phyloP scores from a whole-genome alignment of 2,329 filamentous ascomycete genomes.

The Scytalidium lignicola region DNA sequence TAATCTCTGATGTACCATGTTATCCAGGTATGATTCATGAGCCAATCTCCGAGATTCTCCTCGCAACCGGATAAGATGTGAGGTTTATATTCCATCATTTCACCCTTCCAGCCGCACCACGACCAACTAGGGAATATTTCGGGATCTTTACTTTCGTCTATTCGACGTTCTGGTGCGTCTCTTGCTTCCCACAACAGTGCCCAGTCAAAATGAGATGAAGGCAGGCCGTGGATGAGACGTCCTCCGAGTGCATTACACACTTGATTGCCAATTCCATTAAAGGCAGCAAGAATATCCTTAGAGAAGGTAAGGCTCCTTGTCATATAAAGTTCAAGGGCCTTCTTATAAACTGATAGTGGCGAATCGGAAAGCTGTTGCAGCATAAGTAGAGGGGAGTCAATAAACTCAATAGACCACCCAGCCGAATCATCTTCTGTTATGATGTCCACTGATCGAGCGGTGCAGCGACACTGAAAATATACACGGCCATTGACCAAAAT shows the following conservation, averaged over 20 bases:
- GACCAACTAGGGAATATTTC: conserved; percentile 31
- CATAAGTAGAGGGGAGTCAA: conserved; percentile 24
- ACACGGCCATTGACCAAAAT: conserved; percentile 29
- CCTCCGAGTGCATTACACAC: conserved; percentile 19
- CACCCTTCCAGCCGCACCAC: conserved; percentile 29
- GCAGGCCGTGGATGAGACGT: conserved; percentile 26
- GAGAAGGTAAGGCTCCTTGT: conserved; percentile 20
- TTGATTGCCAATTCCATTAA: conserved; percentile 27
- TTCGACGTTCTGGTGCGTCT: conserved; percentile 1
- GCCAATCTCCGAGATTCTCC: conserved; percentile 28
- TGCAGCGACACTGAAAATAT: conserved; percentile 26
- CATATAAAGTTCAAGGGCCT: conserved; percentile 27
- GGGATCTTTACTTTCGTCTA: no score
- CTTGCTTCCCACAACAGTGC: conserved; percentile 32
- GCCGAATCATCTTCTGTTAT: conserved; percentile 19
- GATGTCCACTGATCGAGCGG: conserved; percentile 25
- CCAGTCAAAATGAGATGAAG: conserved; percentile 29
- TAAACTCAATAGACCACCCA: conserved; percentile 27
- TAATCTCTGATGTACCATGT: conserved; percentile 30
- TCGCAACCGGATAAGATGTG: conserved; percentile 17
- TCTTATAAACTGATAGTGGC: conserved; percentile 27
- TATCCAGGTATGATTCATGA: conserved; percentile 32
- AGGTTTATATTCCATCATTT: conserved; percentile 16
- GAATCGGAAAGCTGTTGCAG: conserved; percentile 21
- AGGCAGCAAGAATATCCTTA: conserved; percentile 29